A percentile compares a stretch with the other conserved stretches of the same genome.
Conservation (phyloP, 192 early-diverging fungal species). For the Coemansia sp. region DNA sequence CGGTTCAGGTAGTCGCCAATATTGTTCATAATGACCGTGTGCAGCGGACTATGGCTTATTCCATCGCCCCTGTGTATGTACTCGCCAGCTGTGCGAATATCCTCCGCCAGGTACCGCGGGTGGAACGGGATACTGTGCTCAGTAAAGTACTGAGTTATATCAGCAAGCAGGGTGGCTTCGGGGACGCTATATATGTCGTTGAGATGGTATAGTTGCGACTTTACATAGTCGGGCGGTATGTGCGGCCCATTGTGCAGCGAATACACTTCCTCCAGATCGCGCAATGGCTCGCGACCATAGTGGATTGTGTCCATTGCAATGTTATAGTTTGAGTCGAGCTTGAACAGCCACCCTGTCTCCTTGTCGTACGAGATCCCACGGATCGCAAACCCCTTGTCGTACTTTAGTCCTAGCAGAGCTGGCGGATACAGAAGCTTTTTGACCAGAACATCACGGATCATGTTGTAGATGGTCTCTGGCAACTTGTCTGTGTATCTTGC, state of each 20-base stretch:
- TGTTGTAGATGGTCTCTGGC: constrained; percentile 60
- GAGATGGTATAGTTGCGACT: constrained; percentile 59
- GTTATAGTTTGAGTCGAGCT: constrained; percentile 64
- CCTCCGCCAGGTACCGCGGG: constrained; percentile 63
- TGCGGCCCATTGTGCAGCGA: constrained; percentile 61
- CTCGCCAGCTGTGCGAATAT: constrained; percentile 55
- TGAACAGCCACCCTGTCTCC: constrained; percentile 67
- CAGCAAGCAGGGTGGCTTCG: constrained; percentile 59
- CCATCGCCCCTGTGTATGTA: constrained; percentile 58
- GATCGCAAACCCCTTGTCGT: constrained; percentile 62
- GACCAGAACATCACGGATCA: constrained; percentile 60
- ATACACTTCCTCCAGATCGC: constrained; percentile 56
- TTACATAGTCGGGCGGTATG: constrained; percentile 59
- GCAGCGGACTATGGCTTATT: constrained; percentile 54
- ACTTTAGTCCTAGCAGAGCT: constrained; percentile 41
- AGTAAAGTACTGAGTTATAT: constrained; percentile 63
- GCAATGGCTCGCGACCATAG: constrained; percentile 60
- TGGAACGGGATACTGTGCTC: constrained; percentile 62
- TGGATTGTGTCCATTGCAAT: constrained; percentile 60
- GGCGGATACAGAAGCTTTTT: constrained; percentile 58
- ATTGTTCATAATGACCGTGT: constrained; percentile 51
- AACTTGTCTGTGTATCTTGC: constrained; percentile 61
- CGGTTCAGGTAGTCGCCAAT: constrained; percentile 55
- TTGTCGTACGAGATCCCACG: constrained; percentile 61
- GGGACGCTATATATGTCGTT: constrained; percentile 65